Evolutionary conservation across 2,329 filamentous ascomycete genomes (phyloP), one percentile per base, ranked within the genome.

Genomic region (Fusarium continuum): DNA sequence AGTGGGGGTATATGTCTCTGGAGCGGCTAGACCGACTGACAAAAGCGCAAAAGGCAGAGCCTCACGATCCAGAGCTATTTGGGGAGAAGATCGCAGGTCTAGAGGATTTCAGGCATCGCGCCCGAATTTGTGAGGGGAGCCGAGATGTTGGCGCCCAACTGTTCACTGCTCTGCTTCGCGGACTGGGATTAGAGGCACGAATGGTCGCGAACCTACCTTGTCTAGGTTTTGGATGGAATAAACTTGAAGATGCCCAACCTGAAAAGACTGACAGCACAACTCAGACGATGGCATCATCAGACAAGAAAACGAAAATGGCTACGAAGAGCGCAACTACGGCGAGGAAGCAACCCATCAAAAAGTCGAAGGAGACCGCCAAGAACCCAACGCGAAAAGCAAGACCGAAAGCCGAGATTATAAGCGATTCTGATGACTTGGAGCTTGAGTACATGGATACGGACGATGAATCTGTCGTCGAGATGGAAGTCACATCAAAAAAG

Each of bases 171-270:
- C 78, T 99, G 8, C 75, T 97, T 19, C 84, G 95, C 64, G 92
- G 88, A 1, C 73, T 98, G 10, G 91, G 91, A 0, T 79, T 98
- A 3, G 92, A 97, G 70, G 87, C 92, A 10, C 85, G 94, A 25
- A 84, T 98, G 81, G 87, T 98, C 4, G 88, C 89, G 9, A 97
- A 88, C 72, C 74, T 99, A 34, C 95, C 98, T 72, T 90, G 93
- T 1, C 78, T 92, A 19, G 95, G 95, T 0, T 97, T 96, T 74
- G 93, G 93, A 2, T 98, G 92, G 88, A 96, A 87, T 59, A 96
- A 94, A 74, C 78, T 84, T 10, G 95, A 99, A 75, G 91, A 95
- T 46, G 91, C 90, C 6, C 85, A 86, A 11, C 72, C 75, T 2
- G 82, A 83, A 66, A 84, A 79, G 64, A 75, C 76, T 34, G 64